These are phyloP conservation scores for Clitopilus passeckerianus DNA, from an alignment of 768 basidiomycete genomes.

Conservation along the genomic window DNA sequence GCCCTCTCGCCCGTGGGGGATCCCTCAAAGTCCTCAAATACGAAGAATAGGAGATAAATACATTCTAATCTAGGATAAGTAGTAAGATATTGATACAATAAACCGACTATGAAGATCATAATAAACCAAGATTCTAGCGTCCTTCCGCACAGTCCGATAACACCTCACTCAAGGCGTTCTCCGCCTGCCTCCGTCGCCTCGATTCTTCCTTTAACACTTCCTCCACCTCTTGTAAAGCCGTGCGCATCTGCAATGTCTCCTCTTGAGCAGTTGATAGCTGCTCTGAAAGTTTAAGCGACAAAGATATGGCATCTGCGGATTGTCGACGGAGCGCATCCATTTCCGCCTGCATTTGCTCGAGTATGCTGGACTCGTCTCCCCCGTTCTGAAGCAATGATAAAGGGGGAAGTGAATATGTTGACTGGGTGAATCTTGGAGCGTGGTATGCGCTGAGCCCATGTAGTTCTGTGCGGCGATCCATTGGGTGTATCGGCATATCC, in stretches of 20 bases:
- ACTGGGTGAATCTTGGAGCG: conserved; percentile 9
- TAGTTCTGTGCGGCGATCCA: conserved; percentile 36
- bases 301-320: conserved; percentile 62
- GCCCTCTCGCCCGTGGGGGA: neutral
- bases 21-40: neutral
- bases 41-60: too few relatives aligned
- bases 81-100: too few relatives aligned
- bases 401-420: too few relatives aligned
- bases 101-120: too few relatives aligned
- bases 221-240: conserved; percentile 51
- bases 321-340: conserved; percentile 59
- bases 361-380: conserved; percentile 27
- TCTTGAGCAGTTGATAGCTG: conserved; percentile 64
- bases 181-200: conserved; percentile 52
- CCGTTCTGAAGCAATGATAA: conserved; percentile 26
- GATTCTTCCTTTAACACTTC: conserved; percentile 57
- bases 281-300: conserved; percentile 61
- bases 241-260: conserved; percentile 51
- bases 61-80: too few relatives aligned
- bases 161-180: conserved; percentile 27
- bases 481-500: conserved; percentile 39
- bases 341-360: conserved; percentile 66
- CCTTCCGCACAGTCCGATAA: neutral
- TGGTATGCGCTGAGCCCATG: conserved; percentile 30
- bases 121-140: neutral